A percentile compares a stretch with the other conserved stretches of the same genome.
phyloP scores from a whole-genome alignment of 2,329 filamentous ascomycete genomes.

The Immersiporthe knoxdaviesiana region DNA sequence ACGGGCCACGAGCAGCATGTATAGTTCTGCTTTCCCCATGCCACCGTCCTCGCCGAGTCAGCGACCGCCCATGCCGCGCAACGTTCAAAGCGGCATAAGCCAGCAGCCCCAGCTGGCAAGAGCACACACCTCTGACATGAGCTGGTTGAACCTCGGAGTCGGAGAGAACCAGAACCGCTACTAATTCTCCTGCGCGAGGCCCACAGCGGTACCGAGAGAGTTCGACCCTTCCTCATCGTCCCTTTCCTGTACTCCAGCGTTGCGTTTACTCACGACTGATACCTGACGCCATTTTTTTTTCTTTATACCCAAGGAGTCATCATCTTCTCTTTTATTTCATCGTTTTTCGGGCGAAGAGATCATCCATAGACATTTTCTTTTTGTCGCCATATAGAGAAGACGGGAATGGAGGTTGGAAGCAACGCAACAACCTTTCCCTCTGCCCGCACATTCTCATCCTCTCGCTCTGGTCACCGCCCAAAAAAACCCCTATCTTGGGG shows the following conservation, averaged over 20 bases:
- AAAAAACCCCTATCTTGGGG: not conserved
- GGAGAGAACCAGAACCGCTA: conserved; percentile 38
- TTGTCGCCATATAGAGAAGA: conserved; percentile 18
- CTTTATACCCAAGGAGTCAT: conserved; percentile 16
- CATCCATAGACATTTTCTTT: conserved; percentile 13
- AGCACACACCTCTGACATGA: conserved; percentile 68
- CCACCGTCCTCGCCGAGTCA: conserved; percentile 39
- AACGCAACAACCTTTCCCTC: not conserved
- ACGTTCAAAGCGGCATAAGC: conserved; percentile 44
- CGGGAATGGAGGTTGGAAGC: not conserved
- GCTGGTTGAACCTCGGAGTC: conserved; percentile 75
- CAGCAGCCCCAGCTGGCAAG: conserved; percentile 55
- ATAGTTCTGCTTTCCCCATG: conserved; percentile 49
- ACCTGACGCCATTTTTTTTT: conserved; percentile 17
- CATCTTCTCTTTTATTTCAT: not conserved
- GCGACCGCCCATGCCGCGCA: conserved; percentile 37
- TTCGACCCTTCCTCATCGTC: not conserved
- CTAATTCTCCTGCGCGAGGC: conserved; percentile 10
- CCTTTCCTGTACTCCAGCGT: conserved; percentile 7
- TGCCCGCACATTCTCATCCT: conserved; percentile 7
- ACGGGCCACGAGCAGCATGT: conserved; percentile 57
- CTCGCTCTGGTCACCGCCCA: not conserved
- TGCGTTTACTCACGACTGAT: conserved; percentile 24
- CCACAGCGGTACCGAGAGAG: not conserved
- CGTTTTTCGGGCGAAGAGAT: conserved; percentile 18